Evolutionary conservation across 2,329 filamentous ascomycete genomes (phyloP), one percentile per base, ranked within the genome.

Genomic region (Cordyceps pruinosa): DNA sequence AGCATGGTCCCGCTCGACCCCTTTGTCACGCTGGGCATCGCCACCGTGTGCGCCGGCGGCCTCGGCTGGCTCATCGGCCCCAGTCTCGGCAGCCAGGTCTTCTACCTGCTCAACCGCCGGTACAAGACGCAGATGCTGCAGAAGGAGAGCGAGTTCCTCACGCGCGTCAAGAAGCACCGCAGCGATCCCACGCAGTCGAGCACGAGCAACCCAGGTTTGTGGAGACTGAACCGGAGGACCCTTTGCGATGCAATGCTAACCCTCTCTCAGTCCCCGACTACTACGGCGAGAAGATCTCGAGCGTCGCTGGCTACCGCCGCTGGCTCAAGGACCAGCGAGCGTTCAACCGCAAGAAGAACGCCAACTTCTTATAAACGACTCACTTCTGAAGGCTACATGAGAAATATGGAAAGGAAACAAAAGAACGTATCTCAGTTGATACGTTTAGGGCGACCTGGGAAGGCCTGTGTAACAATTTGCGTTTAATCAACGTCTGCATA

Each of bases 241-340:
- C n/a, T 17, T n/a, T 48, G 6, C 47, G 30, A n/a, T 19, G 13
- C 15, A 19, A 46, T 47, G 19, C 64, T 70, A 59, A 69, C 54
- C 12, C 19, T 10, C 9, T 15, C 30, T n/a, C 8, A 81, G 89
- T 96, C 1, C 92, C 93, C 44, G 94, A 99, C 71, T 99, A 96
- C 75, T 99, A 99, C 68, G 94, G 94, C 66, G 94, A 99, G 77
- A 97, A 97, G 81, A 96, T 99, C 66, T 89, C 89, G 52, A 96
- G 91, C 66, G 90, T 97, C 23, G 81, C 86, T 55, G 92, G 90
- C 47, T 99, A 97, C 72, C 80, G 94, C 66, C 87, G 90, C 71
- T 99, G 94, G 94, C 76, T 99, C 67, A 97, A 96, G 79, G 94
- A 99, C 69, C 94, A 97, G 78, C 82, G 93, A 61, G 93, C 92